Conservation (phyloP, 345 rosid species). For the Mallotus nudiflorus region DNA sequence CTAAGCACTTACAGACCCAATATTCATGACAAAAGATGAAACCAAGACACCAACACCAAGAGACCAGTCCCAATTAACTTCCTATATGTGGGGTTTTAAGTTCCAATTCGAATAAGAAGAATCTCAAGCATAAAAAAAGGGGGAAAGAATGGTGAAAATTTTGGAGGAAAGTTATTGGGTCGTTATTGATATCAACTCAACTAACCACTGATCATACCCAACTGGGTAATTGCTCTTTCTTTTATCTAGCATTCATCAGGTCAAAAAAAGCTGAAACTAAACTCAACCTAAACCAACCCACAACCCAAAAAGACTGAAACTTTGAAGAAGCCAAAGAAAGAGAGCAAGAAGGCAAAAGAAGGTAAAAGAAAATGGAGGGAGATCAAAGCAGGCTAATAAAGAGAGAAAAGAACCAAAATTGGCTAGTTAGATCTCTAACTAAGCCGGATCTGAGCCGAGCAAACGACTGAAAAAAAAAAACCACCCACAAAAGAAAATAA, state of each 20-base stretch:
- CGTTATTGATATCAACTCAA: not conserved
- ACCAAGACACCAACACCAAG: not conserved
- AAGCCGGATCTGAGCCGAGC: constrained; percentile 72
- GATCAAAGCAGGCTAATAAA: constrained; percentile 10
- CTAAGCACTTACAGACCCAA: constrained; percentile 5
- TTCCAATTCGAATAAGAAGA: constrained; percentile 3
- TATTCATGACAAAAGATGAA: constrained; percentile 20
- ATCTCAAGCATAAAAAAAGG: not conserved
- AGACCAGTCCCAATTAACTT: not conserved
- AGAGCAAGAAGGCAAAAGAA: not conserved
- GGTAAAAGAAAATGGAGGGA: constrained; percentile 44
- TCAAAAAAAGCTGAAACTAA: not conserved
- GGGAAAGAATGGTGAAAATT: not conserved
- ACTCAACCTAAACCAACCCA: not conserved
- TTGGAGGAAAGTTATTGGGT: not conserved
- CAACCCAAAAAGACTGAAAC: not conserved
- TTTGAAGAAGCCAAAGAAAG: not conserved
- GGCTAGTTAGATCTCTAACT: constrained; percentile 39
- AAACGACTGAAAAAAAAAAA: constrained; percentile 21
- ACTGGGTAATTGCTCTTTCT: not conserved
- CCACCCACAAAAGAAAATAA: not conserved
- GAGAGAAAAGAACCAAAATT: constrained; percentile 24
- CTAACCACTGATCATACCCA: constrained; percentile 5
- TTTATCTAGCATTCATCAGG: not conserved
- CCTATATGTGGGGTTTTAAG: not conserved